A percentile compares a stretch with the other conserved stretches of the same genome.
Evolutionary conservation across 2,329 filamentous ascomycete genomes (phyloP).

Genomic region (Xylariales sp.): DNA sequence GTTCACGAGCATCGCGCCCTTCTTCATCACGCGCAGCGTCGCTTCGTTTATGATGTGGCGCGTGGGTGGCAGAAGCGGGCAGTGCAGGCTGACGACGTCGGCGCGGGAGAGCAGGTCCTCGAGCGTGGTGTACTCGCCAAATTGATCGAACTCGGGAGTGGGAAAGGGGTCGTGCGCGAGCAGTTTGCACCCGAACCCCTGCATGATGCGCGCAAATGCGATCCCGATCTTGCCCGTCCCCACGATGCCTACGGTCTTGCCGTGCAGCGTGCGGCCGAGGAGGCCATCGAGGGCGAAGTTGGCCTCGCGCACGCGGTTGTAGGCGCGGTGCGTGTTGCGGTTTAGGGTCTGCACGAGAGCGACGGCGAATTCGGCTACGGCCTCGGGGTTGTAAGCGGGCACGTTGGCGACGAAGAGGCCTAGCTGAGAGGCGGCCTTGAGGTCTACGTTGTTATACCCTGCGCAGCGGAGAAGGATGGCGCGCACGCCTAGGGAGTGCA

Average conservation of each 20-base stretch:
- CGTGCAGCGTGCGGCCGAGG: constrained; percentile 69
- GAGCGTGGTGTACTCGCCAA: constrained; percentile 65
- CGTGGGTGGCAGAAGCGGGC: constrained; percentile 70
- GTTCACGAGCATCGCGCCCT: constrained; percentile 71
- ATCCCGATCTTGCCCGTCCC: constrained; percentile 75
- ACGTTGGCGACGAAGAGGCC: constrained; percentile 73
- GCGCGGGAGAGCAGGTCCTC: constrained; percentile 64
- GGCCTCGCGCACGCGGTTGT: constrained; percentile 74
- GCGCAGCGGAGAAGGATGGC: constrained; percentile 74
- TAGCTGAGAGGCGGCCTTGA: constrained; percentile 63
- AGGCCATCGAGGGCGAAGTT: constrained; percentile 75
- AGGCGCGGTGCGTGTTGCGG: constrained; percentile 74
- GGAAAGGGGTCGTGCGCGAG: constrained; percentile 71
- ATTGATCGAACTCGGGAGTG: constrained; percentile 59
- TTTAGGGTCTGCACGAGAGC: constrained; percentile 75
- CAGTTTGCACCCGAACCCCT: constrained; percentile 72
- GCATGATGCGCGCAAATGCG: constrained; percentile 69
- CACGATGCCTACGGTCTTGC: constrained; percentile 74
- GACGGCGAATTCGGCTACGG: constrained; percentile 77
- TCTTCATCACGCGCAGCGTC: constrained; percentile 67
- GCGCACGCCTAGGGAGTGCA: constrained; percentile 63
- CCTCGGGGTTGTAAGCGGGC: constrained; percentile 75
- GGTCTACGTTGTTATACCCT: constrained; percentile 75
- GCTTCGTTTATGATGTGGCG: constrained; percentile 68
- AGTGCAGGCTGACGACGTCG: constrained; percentile 74